These are phyloP conservation scores for Fusarium humuli DNA, from an alignment of 2,329 filamentous ascomycete genomes.

Conservation along the genomic window DNA sequence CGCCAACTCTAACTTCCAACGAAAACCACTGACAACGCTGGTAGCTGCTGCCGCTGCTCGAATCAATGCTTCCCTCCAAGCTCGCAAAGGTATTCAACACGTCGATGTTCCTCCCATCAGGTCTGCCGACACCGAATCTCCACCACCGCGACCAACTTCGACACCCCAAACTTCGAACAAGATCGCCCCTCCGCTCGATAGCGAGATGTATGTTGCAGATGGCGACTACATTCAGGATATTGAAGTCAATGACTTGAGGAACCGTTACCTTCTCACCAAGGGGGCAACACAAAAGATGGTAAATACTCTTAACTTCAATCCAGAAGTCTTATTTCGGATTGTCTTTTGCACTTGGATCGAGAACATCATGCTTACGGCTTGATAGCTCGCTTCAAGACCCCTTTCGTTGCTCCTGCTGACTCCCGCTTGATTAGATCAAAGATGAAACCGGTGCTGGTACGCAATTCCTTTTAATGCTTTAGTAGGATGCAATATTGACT, in stretches of 20 bases:
- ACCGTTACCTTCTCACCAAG: constrained; percentile 97
- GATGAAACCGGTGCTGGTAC: constrained; percentile 99
- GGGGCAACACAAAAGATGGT: constrained; percentile 99
- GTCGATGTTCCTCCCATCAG: constrained; percentile 87
- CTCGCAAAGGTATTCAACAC: constrained; percentile 90
- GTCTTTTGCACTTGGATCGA: constrained; percentile 60
- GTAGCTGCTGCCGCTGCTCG: constrained; percentile 87
- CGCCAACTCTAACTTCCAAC: background rate
- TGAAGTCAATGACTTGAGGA: constrained; percentile 97
- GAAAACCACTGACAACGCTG: constrained; percentile 7
- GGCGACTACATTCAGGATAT: constrained; percentile 99
- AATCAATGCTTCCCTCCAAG: constrained; percentile 86
- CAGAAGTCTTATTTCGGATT: constrained; percentile 51
- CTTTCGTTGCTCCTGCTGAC: constrained; percentile 95
- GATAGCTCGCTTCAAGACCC: constrained; percentile 70
- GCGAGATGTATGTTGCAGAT: constrained; percentile 93
- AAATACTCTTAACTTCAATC: constrained; percentile 73
- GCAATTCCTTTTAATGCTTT: constrained; percentile 59
- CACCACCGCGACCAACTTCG: constrained; percentile 54
- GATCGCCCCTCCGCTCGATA: constrained; percentile 72
- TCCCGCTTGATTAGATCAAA: constrained; percentile 97
- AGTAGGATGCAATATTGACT: constrained; percentile 68
- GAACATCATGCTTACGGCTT: constrained; percentile 76
- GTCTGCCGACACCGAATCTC: constrained; percentile 63
- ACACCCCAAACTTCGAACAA: constrained; percentile 48